Evolutionary conservation across 2,329 filamentous ascomycete genomes (phyloP), one percentile per base, ranked within the genome.

Genomic region (Fusarium pilosicola): DNA sequence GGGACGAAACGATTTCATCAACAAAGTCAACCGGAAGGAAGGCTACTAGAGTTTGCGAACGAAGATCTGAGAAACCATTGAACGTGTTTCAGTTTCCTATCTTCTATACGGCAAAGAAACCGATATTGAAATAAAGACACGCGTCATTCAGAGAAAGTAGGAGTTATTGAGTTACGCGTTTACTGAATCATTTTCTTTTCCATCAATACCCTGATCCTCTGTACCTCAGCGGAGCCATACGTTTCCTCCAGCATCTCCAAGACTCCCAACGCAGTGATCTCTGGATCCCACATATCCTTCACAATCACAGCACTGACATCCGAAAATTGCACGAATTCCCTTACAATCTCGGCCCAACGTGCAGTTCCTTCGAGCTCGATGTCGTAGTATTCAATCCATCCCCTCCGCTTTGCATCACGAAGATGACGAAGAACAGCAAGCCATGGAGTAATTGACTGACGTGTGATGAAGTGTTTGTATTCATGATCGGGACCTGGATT

Each of bases 1-100:
- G 54, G 85, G 83, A 4, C 74, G 74, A 72, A 76, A 79, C 22
- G 77, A 81, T 38, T 68, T 86, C 36, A 82, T 83, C 3, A 87
- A 87, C 59, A 73, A 79, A 55, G 84, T 87, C 0, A 82, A 81
- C 52, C 78, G 81, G 39, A 82, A 78, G 60, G 73, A 78, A 22
- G 80, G 81, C 14, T 81, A 81, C 76, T 80, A 18, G 12, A 17
- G 76, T 68, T 36, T 26, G 8, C 13, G 13, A 26, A 26, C 18
- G 7, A 76, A 15, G 20, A 24, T 24, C 1, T 20, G 12, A 34
- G n/a, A 14, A 22, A 7, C 13, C 5, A 20, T 22, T 26, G 20
- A 22, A 26, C 22, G 18, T 58, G 30, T 22, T 26, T 34, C 8
- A 15, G 30, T 49, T 36, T 22, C 8, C 22, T 11, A 12, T 32